A percentile compares a stretch with the other conserved stretches of the same genome.
Conservation (phyloP, 75 land plant genomes). For the Chamaecyparis obtusa region DNA sequence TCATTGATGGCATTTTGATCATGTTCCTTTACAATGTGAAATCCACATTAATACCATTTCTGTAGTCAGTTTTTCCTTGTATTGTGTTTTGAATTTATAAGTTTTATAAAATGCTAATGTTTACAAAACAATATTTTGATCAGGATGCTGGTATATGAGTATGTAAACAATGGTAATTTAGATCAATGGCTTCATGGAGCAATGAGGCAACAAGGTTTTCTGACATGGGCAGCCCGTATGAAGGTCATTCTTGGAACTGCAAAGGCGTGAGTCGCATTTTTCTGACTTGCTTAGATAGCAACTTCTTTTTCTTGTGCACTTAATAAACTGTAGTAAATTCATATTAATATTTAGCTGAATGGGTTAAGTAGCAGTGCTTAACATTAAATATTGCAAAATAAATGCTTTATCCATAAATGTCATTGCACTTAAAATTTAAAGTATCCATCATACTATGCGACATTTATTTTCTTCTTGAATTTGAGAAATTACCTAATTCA, state of each 20-base stretch:
- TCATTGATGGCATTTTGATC: not conserved
- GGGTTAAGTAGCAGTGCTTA: not conserved
- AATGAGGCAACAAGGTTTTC: constrained; percentile 34
- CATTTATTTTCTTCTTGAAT: not conserved
- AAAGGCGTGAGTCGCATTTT: constrained; percentile 50
- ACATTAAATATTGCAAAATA: not conserved
- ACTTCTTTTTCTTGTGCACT: not conserved
- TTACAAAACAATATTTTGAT: not conserved
- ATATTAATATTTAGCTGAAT: not conserved
- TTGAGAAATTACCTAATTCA: not conserved
- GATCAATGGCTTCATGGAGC: constrained; percentile 80
- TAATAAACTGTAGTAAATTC: too few species aligned
- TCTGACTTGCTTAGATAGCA: not conserved
- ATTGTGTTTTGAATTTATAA: not conserved
- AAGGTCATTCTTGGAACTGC: constrained; percentile 64
- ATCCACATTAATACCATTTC: not conserved
- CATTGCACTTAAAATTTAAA: not conserved
- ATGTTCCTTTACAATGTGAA: not conserved
- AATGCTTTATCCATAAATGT: not conserved
- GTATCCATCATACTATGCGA: too few species aligned
- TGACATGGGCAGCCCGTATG: constrained; percentile 72
- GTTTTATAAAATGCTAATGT: not conserved
- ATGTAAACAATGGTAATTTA: constrained; percentile 68
- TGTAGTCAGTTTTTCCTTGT: not conserved
- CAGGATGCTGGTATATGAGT: constrained; percentile 75